Percentiles rank a stretch among this genome's conserved stretches.
Evolutionary conservation across 164 flowering plant species (phyloP).

Genomic region (Magnolia kwangsiensis): DNA sequence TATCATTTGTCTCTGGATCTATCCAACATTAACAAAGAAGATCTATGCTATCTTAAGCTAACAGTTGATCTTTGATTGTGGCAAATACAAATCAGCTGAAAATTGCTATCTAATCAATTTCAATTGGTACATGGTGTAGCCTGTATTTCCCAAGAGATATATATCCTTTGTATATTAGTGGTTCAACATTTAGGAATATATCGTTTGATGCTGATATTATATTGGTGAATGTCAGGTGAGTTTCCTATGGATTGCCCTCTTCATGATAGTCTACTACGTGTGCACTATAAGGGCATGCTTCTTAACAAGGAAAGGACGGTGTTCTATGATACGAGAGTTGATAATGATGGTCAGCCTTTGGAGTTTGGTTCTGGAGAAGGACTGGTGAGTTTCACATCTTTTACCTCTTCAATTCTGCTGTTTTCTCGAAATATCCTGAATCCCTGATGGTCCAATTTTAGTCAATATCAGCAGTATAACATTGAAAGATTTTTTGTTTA

Average conservation of each 20-base stretch:
- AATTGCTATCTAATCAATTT: neutral
- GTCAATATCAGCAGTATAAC: neutral
- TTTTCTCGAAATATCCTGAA: neutral
- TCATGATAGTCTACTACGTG: constrained; percentile 81
- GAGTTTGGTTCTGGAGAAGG: constrained; percentile 99
- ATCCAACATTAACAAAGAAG: too few species aligned
- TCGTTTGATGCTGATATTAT: constrained; percentile 8
- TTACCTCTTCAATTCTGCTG: neutral
- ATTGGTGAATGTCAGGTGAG: constrained; percentile 54
- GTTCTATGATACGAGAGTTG: constrained; percentile 78
- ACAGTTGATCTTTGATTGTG: too few species aligned
- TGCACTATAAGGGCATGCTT: constrained; percentile 88
- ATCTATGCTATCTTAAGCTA: too few species aligned
- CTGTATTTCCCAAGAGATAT: too few species aligned
- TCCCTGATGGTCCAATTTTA: neutral
- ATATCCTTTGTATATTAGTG: neutral
- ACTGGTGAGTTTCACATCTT: constrained; percentile 53
- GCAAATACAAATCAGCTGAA: too few species aligned
- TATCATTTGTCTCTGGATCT: neutral
- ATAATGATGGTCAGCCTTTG: constrained; percentile 82
- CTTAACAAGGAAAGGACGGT: constrained; percentile 67
- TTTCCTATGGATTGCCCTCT: constrained; percentile 99
- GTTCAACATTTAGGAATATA: neutral
- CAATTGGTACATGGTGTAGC: too few species aligned
- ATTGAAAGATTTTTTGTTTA: too few species aligned